Conservation (phyloP, 1,139 yeast genomes). For the Suhomyces kunorum region DNA sequence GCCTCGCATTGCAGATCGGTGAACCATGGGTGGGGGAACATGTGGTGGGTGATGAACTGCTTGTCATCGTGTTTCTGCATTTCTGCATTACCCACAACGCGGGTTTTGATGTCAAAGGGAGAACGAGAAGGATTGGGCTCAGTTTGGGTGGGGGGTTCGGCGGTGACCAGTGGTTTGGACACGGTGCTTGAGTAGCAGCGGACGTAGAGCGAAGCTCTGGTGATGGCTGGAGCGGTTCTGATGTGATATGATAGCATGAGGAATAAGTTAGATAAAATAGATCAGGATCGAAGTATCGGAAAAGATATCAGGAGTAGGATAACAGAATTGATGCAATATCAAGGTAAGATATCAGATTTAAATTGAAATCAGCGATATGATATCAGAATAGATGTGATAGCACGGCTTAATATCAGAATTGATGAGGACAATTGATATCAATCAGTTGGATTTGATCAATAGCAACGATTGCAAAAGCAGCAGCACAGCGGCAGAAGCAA, state of each 20-base stretch:
- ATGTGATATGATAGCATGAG: not conserved
- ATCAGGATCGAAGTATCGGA: not conserved
- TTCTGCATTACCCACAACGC: constrained; percentile 27
- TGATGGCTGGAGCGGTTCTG: not conserved
- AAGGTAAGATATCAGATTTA: too few relatives aligned
- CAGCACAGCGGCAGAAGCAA: too few relatives aligned
- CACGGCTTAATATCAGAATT: too few relatives aligned
- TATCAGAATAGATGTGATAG: too few relatives aligned
- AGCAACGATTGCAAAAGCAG: too few relatives aligned
- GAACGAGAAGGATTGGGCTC: not conserved
- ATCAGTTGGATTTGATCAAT: too few relatives aligned
- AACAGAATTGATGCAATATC: too few relatives aligned
- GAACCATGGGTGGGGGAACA: constrained; percentile 60
- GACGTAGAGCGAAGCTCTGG: not conserved
- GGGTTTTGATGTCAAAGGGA: constrained; percentile 31
- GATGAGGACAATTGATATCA: too few relatives aligned
- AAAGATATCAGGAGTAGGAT: too few relatives aligned
- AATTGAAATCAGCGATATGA: too few relatives aligned
- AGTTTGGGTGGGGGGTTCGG: not conserved
- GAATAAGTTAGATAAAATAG: not conserved
- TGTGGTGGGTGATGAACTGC: constrained; percentile 42
- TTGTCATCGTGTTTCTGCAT: constrained; percentile 31
- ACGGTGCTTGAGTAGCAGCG: not conserved
- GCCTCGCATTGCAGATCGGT: constrained; percentile 47
- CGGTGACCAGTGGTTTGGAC: not conserved